Evolutionary conservation across 164 flowering plant genomes (phyloP).

Genomic region (Amborella trichopoda): DNA sequence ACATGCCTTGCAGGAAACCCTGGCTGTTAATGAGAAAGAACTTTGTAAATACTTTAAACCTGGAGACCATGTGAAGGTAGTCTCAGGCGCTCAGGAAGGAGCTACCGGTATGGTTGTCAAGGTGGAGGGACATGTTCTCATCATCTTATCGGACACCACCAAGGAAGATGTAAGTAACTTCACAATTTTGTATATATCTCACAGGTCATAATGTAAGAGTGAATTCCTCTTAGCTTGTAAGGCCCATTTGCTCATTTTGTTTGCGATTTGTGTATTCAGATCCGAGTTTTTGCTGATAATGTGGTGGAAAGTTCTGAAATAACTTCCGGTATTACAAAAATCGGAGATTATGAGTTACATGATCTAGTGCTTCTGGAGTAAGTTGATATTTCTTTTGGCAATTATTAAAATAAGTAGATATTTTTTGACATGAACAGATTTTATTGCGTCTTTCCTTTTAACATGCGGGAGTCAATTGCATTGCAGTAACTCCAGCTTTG

Average conservation of each 20-base stretch:
- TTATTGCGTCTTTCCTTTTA: constrained; percentile 1
- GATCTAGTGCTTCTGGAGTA: constrained; percentile 94
- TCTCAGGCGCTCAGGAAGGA: constrained; percentile 85
- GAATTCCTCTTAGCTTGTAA: too few species aligned
- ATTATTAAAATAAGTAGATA: background rate
- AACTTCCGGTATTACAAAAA: constrained; percentile 74
- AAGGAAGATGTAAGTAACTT: constrained; percentile 73
- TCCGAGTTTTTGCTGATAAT: constrained; percentile 90
- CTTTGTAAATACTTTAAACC: constrained; percentile 92
- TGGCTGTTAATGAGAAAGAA: constrained; percentile 69
- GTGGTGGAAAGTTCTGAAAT: constrained; percentile 97
- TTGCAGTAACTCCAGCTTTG: constrained; percentile 79
- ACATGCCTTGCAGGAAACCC: constrained; percentile 37
- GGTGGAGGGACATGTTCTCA: constrained; percentile 85
- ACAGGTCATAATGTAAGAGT: too few species aligned
- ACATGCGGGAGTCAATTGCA: too few species aligned
- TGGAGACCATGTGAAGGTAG: constrained; percentile 96
- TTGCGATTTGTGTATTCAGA: constrained; percentile 23
- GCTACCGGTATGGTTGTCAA: constrained; percentile 96
- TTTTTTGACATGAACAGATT: background rate
- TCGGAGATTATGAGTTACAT: constrained; percentile 96
- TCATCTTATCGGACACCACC: constrained; percentile 78
- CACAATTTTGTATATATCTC: background rate
- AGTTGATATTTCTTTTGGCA: constrained; percentile 8
- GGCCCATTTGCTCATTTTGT: background rate